A percentile compares a stretch with the other conserved stretches of the same genome.
Conservation (phyloP, 768 basidiomycete genomes). For the Trametes punicea region DNA sequence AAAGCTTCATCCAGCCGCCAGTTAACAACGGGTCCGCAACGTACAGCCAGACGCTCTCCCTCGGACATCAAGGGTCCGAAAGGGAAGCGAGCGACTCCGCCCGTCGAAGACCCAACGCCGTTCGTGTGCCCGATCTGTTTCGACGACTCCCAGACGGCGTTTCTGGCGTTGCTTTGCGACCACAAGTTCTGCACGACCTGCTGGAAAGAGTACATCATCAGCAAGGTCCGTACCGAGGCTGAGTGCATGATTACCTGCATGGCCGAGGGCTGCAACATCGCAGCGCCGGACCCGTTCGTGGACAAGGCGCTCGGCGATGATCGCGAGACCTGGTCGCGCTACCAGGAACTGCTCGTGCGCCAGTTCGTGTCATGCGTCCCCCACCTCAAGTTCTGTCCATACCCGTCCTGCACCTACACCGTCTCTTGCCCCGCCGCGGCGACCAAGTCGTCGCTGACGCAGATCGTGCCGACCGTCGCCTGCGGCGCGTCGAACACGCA, state of each 20-base stretch:
- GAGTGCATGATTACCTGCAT: slow-evolving; percentile 75
- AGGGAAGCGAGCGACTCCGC: slow-evolving; percentile 29
- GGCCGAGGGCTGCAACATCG: slow-evolving; percentile 70
- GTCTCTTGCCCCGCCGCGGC: slow-evolving; percentile 85
- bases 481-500: slow-evolving; percentile 71
- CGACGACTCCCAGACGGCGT: slow-evolving; percentile 62
- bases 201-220: slow-evolving; percentile 75
- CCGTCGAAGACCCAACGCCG: slow-evolving; percentile 38
- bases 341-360: slow-evolving; percentile 83
- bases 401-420: slow-evolving; percentile 92
- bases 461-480: slow-evolving; percentile 83
- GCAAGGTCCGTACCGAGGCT: slow-evolving; percentile 82
- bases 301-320: slow-evolving; percentile 54
- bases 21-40: slow-evolving; percentile 30
- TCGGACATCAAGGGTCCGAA: slow-evolving; percentile 27
- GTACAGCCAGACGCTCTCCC: slow-evolving; percentile 25
- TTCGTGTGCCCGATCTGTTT: slow-evolving; percentile 96
- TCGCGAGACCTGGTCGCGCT: slow-evolving; percentile 56
- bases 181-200: slow-evolving; percentile 83
- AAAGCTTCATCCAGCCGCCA: slow-evolving; percentile 34
- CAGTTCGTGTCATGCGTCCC: slow-evolving; percentile 85
- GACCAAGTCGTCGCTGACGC: slow-evolving; percentile 66
- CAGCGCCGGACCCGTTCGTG: slow-evolving; percentile 64
- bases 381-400: slow-evolving; percentile 91
- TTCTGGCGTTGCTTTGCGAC: slow-evolving; percentile 72